Conservation (phyloP, 192 early-diverging fungal genomes). For the Backusella macrospora region DNA sequence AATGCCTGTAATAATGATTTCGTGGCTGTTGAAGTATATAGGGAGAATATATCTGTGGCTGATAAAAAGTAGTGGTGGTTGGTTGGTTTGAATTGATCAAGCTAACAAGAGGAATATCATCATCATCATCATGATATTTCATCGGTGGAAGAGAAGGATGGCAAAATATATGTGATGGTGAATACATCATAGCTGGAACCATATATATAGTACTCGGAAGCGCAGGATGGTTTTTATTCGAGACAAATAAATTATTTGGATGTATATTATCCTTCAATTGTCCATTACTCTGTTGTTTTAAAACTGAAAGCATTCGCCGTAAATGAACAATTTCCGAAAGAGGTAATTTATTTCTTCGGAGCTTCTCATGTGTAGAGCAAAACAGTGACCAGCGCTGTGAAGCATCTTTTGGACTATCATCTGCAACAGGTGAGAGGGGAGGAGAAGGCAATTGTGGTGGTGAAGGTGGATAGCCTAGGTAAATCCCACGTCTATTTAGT, state of each 20-base stretch:
- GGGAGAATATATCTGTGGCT: neutral
- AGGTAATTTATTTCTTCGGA: slow-evolving; percentile 10
- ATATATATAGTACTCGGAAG: too few species aligned
- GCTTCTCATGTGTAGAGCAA: slow-evolving; percentile 4
- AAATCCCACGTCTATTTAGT: neutral
- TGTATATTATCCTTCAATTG: neutral
- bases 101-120: slow-evolving; percentile 4
- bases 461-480: neutral
- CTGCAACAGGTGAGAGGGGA: neutral
- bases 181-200: neutral
- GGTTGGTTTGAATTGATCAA: neutral
- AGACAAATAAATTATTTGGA: neutral
- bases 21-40: neutral
- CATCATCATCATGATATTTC: neutral
- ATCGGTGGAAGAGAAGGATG: neutral
- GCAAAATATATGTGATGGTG: neutral
- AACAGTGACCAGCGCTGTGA: neutral
- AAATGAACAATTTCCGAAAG: slow-evolving; percentile 13
- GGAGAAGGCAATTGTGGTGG: neutral
- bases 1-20: neutral
- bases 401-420: neutral
- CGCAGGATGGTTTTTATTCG: neutral
- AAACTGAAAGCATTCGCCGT: neutral
- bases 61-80: neutral
- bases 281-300: neutral